phyloP scores from a whole-genome alignment of 176 grass and related monocot species.

The Cenchrus americanus region DNA sequence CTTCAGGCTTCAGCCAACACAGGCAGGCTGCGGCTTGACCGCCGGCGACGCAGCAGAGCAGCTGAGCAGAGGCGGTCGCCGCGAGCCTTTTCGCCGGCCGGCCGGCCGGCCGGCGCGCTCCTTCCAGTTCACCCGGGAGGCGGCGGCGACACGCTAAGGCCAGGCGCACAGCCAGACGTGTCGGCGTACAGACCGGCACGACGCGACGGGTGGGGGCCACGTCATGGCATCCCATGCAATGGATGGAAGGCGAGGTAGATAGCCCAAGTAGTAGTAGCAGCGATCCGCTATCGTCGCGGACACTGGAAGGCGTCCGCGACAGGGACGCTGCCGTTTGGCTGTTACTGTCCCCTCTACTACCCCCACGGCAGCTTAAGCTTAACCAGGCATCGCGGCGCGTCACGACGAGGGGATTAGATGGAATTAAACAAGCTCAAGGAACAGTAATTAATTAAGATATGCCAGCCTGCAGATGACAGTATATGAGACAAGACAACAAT shows the following conservation, averaged over 20 bases:
- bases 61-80: background rate
- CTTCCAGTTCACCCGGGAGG: conserved; percentile 7
- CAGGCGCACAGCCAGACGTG: background rate
- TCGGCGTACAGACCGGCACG: conserved; percentile 2
- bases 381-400: background rate
- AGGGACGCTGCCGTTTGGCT: conserved; percentile 6
- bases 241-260: background rate
- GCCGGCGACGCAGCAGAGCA: background rate
- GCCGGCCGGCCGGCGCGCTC: background rate
- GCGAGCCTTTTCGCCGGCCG: background rate
- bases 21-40: background rate
- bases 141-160: background rate
- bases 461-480: background rate
- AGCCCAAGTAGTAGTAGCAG: background rate
- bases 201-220: background rate
- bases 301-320: background rate
- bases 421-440: background rate
- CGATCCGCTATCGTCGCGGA: background rate
- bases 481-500: background rate
- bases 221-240: conserved; percentile 7
- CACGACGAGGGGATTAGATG: background rate
- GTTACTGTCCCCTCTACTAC: conserved; percentile 16
- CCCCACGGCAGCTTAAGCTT: background rate
- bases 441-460: background rate
- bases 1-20: background rate